Conservation (phyloP, 2,329 filamentous ascomycete genomes). For the Fusarium denticulatum region DNA sequence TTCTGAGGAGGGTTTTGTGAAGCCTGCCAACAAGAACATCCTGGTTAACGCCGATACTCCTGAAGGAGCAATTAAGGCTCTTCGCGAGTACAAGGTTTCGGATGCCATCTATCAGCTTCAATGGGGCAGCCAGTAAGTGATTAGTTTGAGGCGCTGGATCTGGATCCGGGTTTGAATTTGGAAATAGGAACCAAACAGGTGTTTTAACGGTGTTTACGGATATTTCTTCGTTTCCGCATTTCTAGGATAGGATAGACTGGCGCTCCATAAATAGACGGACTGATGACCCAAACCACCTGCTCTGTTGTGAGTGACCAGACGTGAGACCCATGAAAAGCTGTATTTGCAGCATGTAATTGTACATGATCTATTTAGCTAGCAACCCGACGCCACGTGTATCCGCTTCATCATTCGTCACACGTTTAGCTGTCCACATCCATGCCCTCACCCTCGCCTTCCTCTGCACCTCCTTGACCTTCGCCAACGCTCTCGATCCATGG, state of each 20-base stretch:
- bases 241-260: constrained; percentile 33
- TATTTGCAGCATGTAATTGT: constrained; percentile 47
- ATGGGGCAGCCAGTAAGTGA: constrained; percentile 74
- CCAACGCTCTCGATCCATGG: constrained; percentile 83
- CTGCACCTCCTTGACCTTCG: constrained; percentile 57
- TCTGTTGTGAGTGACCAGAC: constrained; percentile 10
- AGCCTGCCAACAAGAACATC: constrained; percentile 75
- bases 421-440: constrained; percentile 52
- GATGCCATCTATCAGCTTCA: constrained; percentile 81
- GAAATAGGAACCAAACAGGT: constrained; percentile 18
- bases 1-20: constrained; percentile 81
- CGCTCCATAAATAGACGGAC: constrained; percentile 38
- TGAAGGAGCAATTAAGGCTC: constrained; percentile 74
- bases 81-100: constrained; percentile 80
- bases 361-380: constrained; percentile 49
- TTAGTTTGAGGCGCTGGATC: constrained; percentile 16
- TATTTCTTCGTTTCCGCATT: constrained; percentile 16
- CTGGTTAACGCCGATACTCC: constrained; percentile 78
- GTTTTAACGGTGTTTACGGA: constrained; percentile 29
- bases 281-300: constrained; percentile 31
- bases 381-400: constrained; percentile 36
- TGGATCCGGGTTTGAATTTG: constrained; percentile 9
- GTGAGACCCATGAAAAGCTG: constrained; percentile 44
- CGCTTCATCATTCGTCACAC: constrained; percentile 19
- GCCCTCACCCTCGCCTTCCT: constrained; percentile 46